Conservation (phyloP, 106 monocot species). For the Chionographis japonica region DNA sequence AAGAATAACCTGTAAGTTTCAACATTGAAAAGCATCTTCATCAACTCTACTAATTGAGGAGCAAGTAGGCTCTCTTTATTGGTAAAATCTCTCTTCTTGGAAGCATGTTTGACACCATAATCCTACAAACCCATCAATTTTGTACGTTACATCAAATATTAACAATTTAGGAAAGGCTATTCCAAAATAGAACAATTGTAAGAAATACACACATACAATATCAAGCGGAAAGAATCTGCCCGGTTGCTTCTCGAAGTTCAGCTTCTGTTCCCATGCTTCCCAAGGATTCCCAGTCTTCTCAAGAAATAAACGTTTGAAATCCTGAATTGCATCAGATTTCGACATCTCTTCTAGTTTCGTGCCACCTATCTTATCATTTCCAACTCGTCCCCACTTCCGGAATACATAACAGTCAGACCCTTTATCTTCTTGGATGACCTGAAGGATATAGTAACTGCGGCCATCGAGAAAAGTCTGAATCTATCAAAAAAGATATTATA, state of each 20-base stretch:
- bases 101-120: constrained; percentile 76
- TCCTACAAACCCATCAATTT: constrained; percentile 48
- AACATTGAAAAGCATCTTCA: constrained; percentile 96
- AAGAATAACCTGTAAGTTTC: constrained; percentile 86
- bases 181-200: background rate
- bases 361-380: constrained; percentile 93
- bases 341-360: constrained; percentile 71
- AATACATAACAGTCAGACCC: constrained; percentile 86
- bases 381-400: constrained; percentile 97
- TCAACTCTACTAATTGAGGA: constrained; percentile 57
- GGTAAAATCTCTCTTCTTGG: constrained; percentile 52
- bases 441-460: constrained; percentile 95
- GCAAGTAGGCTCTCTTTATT: constrained; percentile 49
- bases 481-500: background rate
- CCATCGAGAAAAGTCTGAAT: constrained; percentile 12
- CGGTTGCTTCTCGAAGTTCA: constrained; percentile 77
- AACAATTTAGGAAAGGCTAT: constrained; percentile 1
- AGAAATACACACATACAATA: constrained; percentile 48
- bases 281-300: constrained; percentile 96
- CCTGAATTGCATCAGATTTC: constrained; percentile 63
- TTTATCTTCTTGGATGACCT: constrained; percentile 92
- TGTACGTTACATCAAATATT: constrained; percentile 2
- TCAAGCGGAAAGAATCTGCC: constrained; percentile 90
- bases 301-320: constrained; percentile 91
- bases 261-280: constrained; percentile 87